Base-by-base conservation (phyloP, 1,284 basidiomycete species). In the Puccinia triticina region DNA sequence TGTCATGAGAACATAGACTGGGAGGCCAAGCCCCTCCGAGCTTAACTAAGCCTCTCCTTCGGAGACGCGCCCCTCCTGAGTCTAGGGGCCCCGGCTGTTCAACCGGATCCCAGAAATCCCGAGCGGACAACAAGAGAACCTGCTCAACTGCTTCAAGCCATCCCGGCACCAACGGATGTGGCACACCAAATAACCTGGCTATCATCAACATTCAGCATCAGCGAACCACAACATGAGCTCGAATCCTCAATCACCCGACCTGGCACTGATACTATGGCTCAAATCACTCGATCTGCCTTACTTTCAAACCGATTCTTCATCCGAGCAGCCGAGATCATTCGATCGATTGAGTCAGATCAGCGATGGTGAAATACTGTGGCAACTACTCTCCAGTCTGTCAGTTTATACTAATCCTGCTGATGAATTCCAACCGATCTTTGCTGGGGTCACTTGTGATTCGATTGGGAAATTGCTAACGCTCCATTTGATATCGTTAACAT, bases 361-460 rank as follows among this genome's bases (percentile, higher is more conserved):
- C 23, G 77, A 79, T 59, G 77, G 77, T 23, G 77, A 71, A 46
- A 71, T 79, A 29, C 50, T 79, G n/a, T 79, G 77, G 77, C 66
- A 79, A 72, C 37, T 79, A 23, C 66, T 79, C 32, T 40, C 64
- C 23, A 79, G 40, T 53, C 37, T 79, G 77, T 79, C 50, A 69
- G 66, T 77, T 55, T n/a, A 57, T 50, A 34, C 46, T 14, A 40
- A 0, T 75, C 34, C 23, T 75, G 8, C 29, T 53, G 34, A n/a
- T 32, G 34, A 67, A 8, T 29, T 40, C 18, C 64, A 67, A 67
- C 34, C 72, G 29, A 59, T 16, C 10, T 61, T 10, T 61, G 32
- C 59, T n/a, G n/a, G 26, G 23, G 23, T 12, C n/a, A 57, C 21
- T 11, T n/a, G 21, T 26, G 26, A 11, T n/a, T 32, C 29, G 5